phyloP scores from a whole-genome alignment of 2,329 filamentous ascomycete genomes.

The Cercospora janseana region DNA sequence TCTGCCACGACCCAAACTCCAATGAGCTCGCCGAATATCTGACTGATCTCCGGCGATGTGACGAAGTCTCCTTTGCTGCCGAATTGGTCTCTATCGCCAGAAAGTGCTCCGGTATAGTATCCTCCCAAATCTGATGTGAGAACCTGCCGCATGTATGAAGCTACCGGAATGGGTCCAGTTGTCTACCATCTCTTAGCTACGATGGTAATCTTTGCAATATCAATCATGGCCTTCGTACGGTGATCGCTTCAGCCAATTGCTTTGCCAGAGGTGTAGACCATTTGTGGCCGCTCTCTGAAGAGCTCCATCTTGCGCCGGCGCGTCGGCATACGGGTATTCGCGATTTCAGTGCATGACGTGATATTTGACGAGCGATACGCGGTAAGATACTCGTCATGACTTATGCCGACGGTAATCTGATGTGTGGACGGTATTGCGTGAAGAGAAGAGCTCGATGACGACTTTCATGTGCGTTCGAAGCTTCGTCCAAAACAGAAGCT shows the following conservation, averaged over 20 bases:
- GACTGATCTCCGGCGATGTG: slow-evolving; percentile 95
- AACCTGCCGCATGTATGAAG: slow-evolving; percentile 98
- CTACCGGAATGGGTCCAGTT: slow-evolving; percentile 87
- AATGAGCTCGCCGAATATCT: slow-evolving; percentile 91
- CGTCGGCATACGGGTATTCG: slow-evolving; percentile 14
- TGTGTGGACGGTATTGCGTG: background rate
- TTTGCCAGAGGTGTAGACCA: slow-evolving; percentile 95
- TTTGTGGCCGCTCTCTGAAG: slow-evolving; percentile 44
- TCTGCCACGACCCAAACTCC: slow-evolving; percentile 94
- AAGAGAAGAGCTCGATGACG: slow-evolving; percentile 6
- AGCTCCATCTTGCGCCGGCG: slow-evolving; percentile 44
- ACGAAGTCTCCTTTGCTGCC: slow-evolving; percentile 93
- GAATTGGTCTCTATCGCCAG: slow-evolving; percentile 75
- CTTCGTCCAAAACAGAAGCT: slow-evolving; percentile 1
- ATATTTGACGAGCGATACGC: slow-evolving; percentile 27
- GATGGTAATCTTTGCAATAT: background rate
- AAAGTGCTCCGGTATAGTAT: slow-evolving; percentile 77
- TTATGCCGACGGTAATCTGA: background rate
- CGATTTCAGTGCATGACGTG: slow-evolving; percentile 20
- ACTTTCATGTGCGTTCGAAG: slow-evolving; percentile 9
- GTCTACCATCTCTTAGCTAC: slow-evolving; percentile 49
- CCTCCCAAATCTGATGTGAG: slow-evolving; percentile 86
- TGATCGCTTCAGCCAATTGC: slow-evolving; percentile 80
- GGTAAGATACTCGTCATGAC: slow-evolving; percentile 33
- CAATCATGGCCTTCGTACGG: slow-evolving; percentile 52